Evolutionary conservation across 83 land plant genomes (phyloP).

Genomic region (Picea mariana): DNA sequence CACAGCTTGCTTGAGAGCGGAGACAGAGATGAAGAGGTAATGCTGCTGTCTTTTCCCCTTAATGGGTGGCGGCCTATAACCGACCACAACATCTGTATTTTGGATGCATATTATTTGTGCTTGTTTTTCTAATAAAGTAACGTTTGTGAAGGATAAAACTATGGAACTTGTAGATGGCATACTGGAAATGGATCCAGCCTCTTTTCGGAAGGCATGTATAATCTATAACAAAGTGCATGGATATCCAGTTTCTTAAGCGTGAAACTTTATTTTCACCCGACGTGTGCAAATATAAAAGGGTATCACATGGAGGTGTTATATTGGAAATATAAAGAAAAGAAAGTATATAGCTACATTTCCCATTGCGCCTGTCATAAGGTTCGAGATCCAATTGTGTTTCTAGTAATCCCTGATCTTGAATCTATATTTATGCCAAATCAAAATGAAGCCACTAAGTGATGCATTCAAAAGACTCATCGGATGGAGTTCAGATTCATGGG

Average conservation of each 20-base stretch:
- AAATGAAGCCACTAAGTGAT: too few relatives aligned
- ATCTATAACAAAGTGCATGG: slow-evolving; percentile 94
- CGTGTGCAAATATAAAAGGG: slow-evolving; percentile 92
- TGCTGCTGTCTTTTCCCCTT: slow-evolving; percentile 97
- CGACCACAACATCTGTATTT: slow-evolving; percentile 63
- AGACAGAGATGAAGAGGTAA: slow-evolving; percentile 64
- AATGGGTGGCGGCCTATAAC: slow-evolving; percentile 96
- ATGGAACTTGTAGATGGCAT: slow-evolving; percentile 97
- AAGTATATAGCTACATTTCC: slow-evolving; percentile 48
- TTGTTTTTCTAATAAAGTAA: slow-evolving; percentile 78
- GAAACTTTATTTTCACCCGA: slow-evolving; percentile 78
- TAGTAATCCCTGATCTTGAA: too few relatives aligned
- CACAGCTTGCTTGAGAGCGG: too few relatives aligned
- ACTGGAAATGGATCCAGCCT: slow-evolving; percentile 52
- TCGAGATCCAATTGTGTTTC: background rate
- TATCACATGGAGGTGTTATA: slow-evolving; percentile 82
- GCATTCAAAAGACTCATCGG: too few relatives aligned
- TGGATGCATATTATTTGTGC: too few relatives aligned
- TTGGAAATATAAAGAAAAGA: slow-evolving; percentile 42
- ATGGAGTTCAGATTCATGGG: too few relatives aligned
- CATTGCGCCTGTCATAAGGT: slow-evolving; percentile 57
- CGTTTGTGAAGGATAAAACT: slow-evolving; percentile 61
- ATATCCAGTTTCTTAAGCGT: slow-evolving; percentile 74
- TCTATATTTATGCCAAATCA: too few relatives aligned
- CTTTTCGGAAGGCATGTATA: slow-evolving; percentile 14